These are phyloP conservation scores for Pichia pseudocactophila DNA, from an alignment of 805 yeast genomes.

Conservation along the genomic window DNA sequence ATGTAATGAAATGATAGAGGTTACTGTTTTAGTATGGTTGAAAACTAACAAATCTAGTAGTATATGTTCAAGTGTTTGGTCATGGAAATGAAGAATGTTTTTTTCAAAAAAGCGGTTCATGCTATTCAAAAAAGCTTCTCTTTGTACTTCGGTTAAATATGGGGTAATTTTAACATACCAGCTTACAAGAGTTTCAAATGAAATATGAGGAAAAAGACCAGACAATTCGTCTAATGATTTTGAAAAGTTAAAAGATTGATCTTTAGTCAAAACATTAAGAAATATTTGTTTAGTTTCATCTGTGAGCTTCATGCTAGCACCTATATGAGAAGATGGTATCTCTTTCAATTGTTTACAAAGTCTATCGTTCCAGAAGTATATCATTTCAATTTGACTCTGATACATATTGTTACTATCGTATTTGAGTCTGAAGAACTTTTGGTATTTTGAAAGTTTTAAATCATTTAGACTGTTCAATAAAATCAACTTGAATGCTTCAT, in stretches of 20 bases:
- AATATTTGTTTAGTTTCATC: conserved; percentile 2
- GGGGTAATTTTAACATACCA: conserved; percentile 7
- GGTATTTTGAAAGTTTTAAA: conserved; percentile 12
- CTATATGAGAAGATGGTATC: background rate
- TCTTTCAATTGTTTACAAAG: background rate
- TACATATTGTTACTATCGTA: conserved; percentile 6
- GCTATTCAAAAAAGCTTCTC: conserved; percentile 1
- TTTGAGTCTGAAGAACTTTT: conserved; percentile 14
- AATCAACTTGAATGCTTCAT: conserved; percentile 14
- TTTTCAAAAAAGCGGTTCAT: conserved; percentile 4
- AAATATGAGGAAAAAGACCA: conserved; percentile 2
- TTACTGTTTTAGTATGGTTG: background rate
- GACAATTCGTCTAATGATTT: background rate
- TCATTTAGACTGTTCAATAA: background rate
- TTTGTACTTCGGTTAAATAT: background rate
- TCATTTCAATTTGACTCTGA: conserved; percentile 1
- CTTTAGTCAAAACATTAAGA: background rate
- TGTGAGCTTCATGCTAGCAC: conserved; percentile 3
- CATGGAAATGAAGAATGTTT: conserved; percentile 12
- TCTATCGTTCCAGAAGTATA: conserved; percentile 1
- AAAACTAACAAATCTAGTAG: background rate
- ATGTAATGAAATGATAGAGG: conserved; percentile 5
- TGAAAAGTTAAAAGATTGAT: background rate
- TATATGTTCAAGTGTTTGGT: conserved; percentile 6
- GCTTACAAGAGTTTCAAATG: conserved; percentile 7